Base-by-base conservation (phyloP, 2,329 filamentous ascomycete species). In the Colletotrichum tabaci region DNA sequence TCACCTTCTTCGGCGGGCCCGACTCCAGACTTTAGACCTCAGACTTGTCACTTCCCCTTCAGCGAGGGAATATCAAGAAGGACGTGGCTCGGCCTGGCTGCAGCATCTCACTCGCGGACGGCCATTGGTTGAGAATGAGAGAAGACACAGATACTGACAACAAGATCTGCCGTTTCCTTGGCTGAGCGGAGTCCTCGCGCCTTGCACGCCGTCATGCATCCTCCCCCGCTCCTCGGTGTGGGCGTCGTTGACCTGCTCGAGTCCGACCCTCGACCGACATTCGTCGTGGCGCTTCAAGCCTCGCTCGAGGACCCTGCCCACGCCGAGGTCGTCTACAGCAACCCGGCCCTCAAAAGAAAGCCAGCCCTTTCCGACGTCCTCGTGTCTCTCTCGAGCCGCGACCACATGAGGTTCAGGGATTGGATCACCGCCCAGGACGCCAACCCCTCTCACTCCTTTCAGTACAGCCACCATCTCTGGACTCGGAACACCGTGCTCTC, bases 201-300 rank as follows among this genome's bases (percentile, higher is more conserved):
- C 58, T 47, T 65, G 40, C 40, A 46, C 49, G 52, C 60, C 60
- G 60, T 21, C 62, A 74, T 74, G 72, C 60, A 74, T 63, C 72
- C 72, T 61, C 72, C 66, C 58, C 72, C 72, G 58, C 70, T 73
- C 38, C 66, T 70, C 61, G 66, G 70, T 58, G 66, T 82, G 70
- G 80, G 79, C 76, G 78, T 84, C 62, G 75, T 82, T 69, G 82
- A 84, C 74, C 79, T 85, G 15, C 79, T 85, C 73, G 77, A 81
- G 71, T 80, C 77, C 72, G 84, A 85, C 70, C 81, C 82, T 40
- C 79, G 84, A 65, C 82, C 84, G 63, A 81, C 81, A 53, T 85
- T 85, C 55, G 77, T 85, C 66, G 79, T 82, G 57, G 77, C 76
- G 40, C 61, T 74, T 21, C 63, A 72, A 18, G 50, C 74, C 18